These are phyloP conservation scores for Melampsora occidentalis DNA, from an alignment of 1,284 basidiomycete genomes.

Conservation along the genomic window DNA sequence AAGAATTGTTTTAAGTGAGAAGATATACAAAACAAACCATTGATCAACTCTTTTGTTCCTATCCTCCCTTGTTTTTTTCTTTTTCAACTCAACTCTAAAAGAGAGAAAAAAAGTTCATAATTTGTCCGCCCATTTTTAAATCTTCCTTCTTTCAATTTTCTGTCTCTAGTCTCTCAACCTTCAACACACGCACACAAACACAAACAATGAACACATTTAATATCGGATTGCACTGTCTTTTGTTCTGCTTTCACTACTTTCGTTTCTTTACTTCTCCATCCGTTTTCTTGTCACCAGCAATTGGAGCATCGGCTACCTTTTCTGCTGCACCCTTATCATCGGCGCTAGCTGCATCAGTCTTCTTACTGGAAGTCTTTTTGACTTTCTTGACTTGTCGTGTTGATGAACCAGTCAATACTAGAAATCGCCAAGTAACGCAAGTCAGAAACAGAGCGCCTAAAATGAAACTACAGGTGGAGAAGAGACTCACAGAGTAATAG, in stretches of 20 bases:
- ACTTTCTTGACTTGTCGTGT: constrained; percentile 44
- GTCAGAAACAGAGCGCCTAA: constrained; percentile 62
- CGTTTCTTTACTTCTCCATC: constrained; percentile 41
- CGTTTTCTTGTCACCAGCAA: constrained; percentile 31
- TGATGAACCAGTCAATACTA: constrained; percentile 45
- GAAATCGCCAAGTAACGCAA: constrained; percentile 51
- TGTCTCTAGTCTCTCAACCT: too few species aligned
- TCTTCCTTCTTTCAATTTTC: too few species aligned
- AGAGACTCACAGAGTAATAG: constrained; percentile 32
- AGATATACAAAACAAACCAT: too few species aligned
- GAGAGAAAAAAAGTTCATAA: too few species aligned
- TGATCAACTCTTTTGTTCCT: too few species aligned
- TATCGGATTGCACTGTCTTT: too few species aligned
- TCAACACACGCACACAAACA: too few species aligned
- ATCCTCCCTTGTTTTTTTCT: too few species aligned
- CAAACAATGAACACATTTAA: too few species aligned
- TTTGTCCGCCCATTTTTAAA: too few species aligned
- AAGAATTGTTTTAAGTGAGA: too few species aligned
- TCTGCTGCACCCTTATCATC: constrained; percentile 35
- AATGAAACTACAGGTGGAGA: neutral
- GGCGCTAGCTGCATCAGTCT: constrained; percentile 44
- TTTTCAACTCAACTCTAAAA: too few species aligned
- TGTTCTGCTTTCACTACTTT: constrained; percentile 10
- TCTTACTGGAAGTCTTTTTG: constrained; percentile 45
- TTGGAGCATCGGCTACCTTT: constrained; percentile 34